These are phyloP conservation scores for Pseudogymnoascus sp. DNA, from an alignment of 2,329 filamentous ascomycete species.

Conservation along the genomic window DNA sequence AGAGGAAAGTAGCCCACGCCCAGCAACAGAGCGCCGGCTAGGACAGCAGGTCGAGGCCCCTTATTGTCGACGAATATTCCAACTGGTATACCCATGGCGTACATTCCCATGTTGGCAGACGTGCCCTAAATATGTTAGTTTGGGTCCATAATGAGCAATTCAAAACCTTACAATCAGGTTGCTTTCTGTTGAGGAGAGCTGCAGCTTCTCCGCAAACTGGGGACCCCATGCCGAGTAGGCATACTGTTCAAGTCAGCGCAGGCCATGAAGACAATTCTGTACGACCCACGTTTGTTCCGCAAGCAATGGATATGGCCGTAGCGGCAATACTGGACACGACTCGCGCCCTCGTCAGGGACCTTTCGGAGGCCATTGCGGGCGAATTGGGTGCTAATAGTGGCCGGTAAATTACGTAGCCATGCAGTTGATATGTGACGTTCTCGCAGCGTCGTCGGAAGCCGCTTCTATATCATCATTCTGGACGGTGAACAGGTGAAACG, in stretches of 20 bases:
- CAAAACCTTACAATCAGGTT: slow-evolving; percentile 68
- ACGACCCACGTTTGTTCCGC: slow-evolving; percentile 76
- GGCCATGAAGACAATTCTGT: neutral
- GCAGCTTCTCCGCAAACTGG: slow-evolving; percentile 81
- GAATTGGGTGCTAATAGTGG: neutral
- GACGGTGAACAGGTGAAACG: neutral
- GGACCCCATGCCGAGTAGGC: slow-evolving; percentile 97
- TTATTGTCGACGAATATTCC: slow-evolving; percentile 79
- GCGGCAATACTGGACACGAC: slow-evolving; percentile 79
- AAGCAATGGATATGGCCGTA: slow-evolving; percentile 77
- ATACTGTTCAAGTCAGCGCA: slow-evolving; percentile 55
- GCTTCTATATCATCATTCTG: slow-evolving; percentile 1
- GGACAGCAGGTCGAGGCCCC: slow-evolving; percentile 71
- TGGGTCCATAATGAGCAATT: slow-evolving; percentile 8
- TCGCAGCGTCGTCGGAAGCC: neutral
- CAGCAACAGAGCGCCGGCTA: slow-evolving; percentile 67
- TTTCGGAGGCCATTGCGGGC: slow-evolving; percentile 38
- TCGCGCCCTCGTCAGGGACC: slow-evolving; percentile 54
- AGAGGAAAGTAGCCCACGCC: slow-evolving; percentile 80
- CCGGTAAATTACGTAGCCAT: slow-evolving; percentile 9
- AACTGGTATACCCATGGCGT: slow-evolving; percentile 79
- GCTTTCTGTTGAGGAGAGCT: slow-evolving; percentile 83
- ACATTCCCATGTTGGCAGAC: slow-evolving; percentile 89
- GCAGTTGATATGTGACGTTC: neutral
- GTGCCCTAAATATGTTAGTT: slow-evolving; percentile 45